Evolutionary conservation across 192 early-diverging fungal species (phyloP).

Genomic region (Oehlia diaphana): DNA sequence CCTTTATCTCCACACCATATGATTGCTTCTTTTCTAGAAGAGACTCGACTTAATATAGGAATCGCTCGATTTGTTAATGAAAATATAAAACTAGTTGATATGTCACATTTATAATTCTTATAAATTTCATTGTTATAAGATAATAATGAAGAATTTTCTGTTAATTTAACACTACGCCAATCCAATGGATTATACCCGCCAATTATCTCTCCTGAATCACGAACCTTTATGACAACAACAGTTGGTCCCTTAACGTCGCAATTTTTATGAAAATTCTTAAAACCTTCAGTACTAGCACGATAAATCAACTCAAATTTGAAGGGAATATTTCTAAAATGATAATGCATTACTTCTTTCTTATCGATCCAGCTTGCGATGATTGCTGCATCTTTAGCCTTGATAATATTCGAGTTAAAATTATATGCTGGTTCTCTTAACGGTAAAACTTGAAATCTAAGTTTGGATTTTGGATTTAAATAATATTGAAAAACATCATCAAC

Average conservation of each 20-base stretch:
- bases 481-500: not conserved
- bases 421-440: not conserved
- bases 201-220: not conserved
- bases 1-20: not conserved
- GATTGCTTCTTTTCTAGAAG: constrained; percentile 5
- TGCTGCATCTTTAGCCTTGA: not conserved
- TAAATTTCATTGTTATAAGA: not conserved
- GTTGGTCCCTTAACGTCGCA: not conserved
- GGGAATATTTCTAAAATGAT: not conserved
- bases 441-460: not conserved
- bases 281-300: not conserved
- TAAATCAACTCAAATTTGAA: not conserved
- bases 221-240: not conserved
- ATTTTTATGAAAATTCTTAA: not conserved
- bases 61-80: not conserved
- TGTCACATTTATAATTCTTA: not conserved
- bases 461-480: not conserved
- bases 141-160: not conserved
- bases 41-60: not conserved
- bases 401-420: not conserved
- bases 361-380: constrained; percentile 11
- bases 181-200: constrained; percentile 6
- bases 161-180: not conserved
- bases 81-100: constrained; percentile 15
- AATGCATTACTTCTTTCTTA: not conserved